Base-by-base conservation (phyloP, 106 monocot species). In the Alisma plantagoaquatica region DNA sequence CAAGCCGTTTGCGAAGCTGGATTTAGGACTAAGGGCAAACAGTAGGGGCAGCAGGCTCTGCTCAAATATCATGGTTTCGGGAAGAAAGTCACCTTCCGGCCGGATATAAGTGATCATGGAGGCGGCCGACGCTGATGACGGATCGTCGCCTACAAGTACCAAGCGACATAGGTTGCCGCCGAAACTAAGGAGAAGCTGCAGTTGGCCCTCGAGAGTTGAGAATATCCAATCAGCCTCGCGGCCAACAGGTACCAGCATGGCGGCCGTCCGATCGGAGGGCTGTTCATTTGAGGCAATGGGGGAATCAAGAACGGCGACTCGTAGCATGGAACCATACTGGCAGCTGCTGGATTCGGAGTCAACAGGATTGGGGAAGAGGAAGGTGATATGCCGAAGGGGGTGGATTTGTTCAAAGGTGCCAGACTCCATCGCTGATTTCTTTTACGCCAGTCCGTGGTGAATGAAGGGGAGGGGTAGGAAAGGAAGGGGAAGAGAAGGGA, bases 221-320 rank as follows among this genome's bases (percentile, higher is more conserved):
- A 80, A 75, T 35, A 80, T 53, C 75, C 80, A 75, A 57, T 80
- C 80, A 31, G 61, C 27, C 51, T 80, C 71, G 43, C 80, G 80
- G 46, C 54, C 33, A 29, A 23, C 11, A 27, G 77, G 81, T 55
- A 81, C 77, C 28, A 81, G 64, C 41, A 81, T 58, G 5, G 71
- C 77, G n/a, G 77, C 77, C 16, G 38, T 61, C 4, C n/a, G 35
- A 7, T n/a, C n/a, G n/a, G n/a, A n/a, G n/a, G n/a, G n/a, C n/a
- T 52, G 43, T 0, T 11, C 23, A 0, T 44, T 15, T 0, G 32
- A 10, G 2, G 72, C 10, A 80, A 8, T 14, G 9, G 35, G 9
- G 9, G 35, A 71, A 41, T 86, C 86, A 17, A 81, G 76, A 48
- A 86, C 81, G 6, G 86, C 80, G 51, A 86, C 31, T 2, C 70